Evolutionary conservation across 2,329 filamentous ascomycete genomes (phyloP).

Genomic region (Diaporthe sp.): DNA sequence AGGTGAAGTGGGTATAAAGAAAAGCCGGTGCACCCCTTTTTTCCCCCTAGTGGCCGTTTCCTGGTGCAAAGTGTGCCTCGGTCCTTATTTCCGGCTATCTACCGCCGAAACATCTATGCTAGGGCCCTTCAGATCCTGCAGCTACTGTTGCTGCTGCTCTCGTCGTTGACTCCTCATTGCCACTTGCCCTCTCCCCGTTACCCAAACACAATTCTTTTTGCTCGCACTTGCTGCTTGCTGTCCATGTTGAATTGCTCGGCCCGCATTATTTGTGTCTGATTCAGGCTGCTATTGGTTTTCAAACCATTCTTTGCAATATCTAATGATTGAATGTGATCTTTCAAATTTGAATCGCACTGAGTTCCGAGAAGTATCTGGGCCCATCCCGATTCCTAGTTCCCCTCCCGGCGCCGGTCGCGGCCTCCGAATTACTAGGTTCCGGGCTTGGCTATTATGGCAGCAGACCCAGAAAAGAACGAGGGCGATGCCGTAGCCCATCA

Average conservation of each 20-base stretch:
- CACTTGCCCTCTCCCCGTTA: not conserved
- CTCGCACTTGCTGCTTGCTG: not conserved
- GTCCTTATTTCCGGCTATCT: constrained; percentile 28
- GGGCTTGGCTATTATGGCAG: constrained; percentile 28
- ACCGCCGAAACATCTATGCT: constrained; percentile 1
- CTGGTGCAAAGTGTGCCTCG: not conserved
- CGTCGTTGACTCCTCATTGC: constrained; percentile 18
- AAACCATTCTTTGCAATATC: not conserved
- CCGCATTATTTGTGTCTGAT: not conserved
- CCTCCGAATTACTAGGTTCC: not conserved
- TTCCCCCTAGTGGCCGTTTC: not conserved
- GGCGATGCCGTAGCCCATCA: constrained; percentile 14
- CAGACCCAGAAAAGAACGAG: constrained; percentile 29
- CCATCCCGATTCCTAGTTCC: not conserved
- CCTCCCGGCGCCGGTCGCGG: constrained; percentile 24
- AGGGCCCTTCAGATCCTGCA: constrained; percentile 13
- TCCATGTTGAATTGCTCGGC: not conserved
- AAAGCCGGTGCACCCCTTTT: constrained; percentile 1
- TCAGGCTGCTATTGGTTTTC: not conserved
- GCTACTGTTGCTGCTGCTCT: not conserved
- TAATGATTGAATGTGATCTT: not conserved
- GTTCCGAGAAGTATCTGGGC: not conserved
- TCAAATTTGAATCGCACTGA: not conserved
- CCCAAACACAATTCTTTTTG: not conserved
- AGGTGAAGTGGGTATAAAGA: not conserved